Conservation (phyloP, 768 basidiomycete species). For the Mycena crocata region DNA sequence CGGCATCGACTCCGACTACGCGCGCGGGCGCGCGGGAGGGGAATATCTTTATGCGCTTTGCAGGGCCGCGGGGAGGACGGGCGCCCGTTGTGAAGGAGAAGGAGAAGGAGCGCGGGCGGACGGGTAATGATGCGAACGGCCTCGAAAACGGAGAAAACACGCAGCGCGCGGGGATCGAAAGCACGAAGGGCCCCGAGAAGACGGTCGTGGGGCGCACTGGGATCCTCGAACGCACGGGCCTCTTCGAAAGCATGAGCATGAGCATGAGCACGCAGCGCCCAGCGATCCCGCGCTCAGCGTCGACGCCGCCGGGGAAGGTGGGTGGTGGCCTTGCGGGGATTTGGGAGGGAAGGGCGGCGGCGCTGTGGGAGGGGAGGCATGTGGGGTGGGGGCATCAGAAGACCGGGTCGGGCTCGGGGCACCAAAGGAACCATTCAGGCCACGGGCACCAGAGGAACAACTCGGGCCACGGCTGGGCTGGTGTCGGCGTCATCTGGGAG, state of each 20-base stretch:
- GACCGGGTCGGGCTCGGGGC: neutral
- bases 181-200: too few relatives aligned
- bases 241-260: too few relatives aligned
- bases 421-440: neutral
- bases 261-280: neutral
- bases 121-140: too few relatives aligned
- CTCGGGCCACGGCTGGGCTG: neutral
- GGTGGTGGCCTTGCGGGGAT: neutral
- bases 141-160: neutral
- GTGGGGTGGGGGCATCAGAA: too few relatives aligned
- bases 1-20: constrained; percentile 19
- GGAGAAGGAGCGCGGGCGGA: neutral
- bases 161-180: neutral
- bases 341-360: neutral
- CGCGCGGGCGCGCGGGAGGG: neutral
- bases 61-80: constrained; percentile 21
- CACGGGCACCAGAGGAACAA: neutral
- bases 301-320: constrained; percentile 17
- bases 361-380: constrained; percentile 15
- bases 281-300: constrained; percentile 23
- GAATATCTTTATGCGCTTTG: constrained; percentile 22
- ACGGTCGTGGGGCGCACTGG: too few relatives aligned
- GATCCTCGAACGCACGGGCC: too few relatives aligned
- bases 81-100: neutral
- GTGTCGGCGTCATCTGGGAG: constrained; percentile 28